A percentile compares a stretch with the other conserved stretches of the same genome.
Conservation (phyloP, 2,329 filamentous ascomycete genomes). For the Aulographum hederae region DNA sequence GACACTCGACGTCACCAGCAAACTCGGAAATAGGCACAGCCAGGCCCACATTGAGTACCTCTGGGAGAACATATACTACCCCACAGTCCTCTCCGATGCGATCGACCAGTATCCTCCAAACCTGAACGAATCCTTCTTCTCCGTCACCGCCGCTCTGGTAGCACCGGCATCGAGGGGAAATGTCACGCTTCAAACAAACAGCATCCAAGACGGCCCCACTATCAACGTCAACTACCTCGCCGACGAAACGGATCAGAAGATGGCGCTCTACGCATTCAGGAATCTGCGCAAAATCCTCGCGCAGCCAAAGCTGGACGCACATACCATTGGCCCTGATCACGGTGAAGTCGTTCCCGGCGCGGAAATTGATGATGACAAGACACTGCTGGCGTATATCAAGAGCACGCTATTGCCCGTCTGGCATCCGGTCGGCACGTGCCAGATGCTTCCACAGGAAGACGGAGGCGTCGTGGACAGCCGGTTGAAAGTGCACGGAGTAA, state of each 20-base stretch:
- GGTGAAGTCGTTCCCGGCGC: conserved; percentile 10
- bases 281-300: conserved; percentile 10
- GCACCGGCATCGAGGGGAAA: conserved; percentile 8
- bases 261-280: conserved; percentile 10
- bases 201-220: conserved; percentile 4
- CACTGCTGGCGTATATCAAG: conserved; percentile 10
- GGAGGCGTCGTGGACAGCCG: conserved; percentile 13
- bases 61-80: conserved; percentile 10
- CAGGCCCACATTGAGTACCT: conserved; percentile 12
- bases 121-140: conserved; percentile 16
- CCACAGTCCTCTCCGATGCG: conserved; percentile 6
- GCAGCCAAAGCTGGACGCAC: conserved; percentile 6
- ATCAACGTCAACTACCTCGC: conserved; percentile 9
- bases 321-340: conserved; percentile 7
- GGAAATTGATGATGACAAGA: conserved; percentile 9
- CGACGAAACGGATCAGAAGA: conserved; percentile 6
- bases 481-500: conserved; percentile 12
- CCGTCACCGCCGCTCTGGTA: conserved; percentile 12
- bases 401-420: conserved; percentile 5
- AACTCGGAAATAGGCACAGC: conserved; percentile 9
- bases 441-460: conserved; percentile 11
- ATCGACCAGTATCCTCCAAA: conserved; percentile 8
- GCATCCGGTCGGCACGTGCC: conserved; percentile 14
- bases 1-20: conserved; percentile 8
- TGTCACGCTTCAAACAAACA: conserved; percentile 7